Conservation (phyloP, 2,329 filamentous ascomycete genomes). For the Fusarium haematococcum region DNA sequence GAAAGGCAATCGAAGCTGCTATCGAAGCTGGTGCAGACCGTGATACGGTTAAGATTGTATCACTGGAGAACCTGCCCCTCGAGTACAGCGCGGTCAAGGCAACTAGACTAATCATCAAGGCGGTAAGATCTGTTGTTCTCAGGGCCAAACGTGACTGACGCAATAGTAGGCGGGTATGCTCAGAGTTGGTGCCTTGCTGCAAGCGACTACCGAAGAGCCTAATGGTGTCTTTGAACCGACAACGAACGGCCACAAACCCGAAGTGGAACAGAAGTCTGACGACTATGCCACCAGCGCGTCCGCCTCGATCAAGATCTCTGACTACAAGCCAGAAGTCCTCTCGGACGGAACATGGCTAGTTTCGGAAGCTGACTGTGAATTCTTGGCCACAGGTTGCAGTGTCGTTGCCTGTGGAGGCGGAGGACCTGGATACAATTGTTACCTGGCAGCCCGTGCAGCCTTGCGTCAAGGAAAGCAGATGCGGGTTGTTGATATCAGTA, state of each 20-base stretch:
- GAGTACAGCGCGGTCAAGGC: neutral
- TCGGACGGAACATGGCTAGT: neutral
- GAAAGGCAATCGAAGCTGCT: neutral
- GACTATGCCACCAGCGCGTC: neutral
- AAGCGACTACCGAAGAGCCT: neutral
- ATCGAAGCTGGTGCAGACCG: neutral
- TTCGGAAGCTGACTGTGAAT: conserved; percentile 1
- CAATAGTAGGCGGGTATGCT: neutral
- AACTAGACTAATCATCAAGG: neutral
- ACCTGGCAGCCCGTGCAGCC: neutral
- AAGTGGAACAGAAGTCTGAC: neutral
- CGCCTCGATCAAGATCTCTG: neutral
- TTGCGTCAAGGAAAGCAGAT: neutral
- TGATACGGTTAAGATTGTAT: neutral
- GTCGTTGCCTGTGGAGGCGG: neutral
- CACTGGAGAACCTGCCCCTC: neutral
- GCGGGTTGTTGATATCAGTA: neutral
- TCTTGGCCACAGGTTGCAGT: conserved; percentile 2
- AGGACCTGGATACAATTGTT: neutral
- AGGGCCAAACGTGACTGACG: neutral
- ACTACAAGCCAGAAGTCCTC: neutral
- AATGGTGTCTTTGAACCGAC: neutral
- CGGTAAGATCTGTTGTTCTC: neutral
- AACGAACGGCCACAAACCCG: neutral
- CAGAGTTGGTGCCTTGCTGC: neutral